phyloP scores from a whole-genome alignment of 139 green algal species.

The Volvox africanus region DNA sequence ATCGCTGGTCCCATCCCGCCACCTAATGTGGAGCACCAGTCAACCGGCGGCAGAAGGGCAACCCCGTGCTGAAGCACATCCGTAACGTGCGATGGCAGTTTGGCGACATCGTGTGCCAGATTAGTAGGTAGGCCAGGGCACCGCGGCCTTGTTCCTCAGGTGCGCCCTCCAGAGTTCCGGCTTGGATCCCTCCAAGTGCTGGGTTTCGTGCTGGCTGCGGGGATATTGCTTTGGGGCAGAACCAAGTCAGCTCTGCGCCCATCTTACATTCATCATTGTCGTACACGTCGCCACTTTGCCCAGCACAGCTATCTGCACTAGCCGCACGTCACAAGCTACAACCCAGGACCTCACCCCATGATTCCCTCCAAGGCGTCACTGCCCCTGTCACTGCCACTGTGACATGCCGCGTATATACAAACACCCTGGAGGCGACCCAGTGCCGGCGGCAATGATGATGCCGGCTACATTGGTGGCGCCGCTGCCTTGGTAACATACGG shows the following conservation, averaged over 20 bases:
- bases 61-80: slow-evolving; percentile 91
- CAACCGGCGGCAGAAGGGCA: slow-evolving; percentile 86
- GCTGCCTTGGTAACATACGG: not conserved
- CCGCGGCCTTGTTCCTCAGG: slow-evolving; percentile 85
- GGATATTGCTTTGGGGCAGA: no score
- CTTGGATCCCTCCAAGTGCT: no score
- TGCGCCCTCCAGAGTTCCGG: not conserved
- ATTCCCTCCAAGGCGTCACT: no score
- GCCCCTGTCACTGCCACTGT: no score
- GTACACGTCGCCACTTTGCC: no score
- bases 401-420: not conserved
- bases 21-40: slow-evolving; percentile 83
- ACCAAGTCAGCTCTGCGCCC: no score
- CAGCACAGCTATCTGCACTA: no score
- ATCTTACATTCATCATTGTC: no score
- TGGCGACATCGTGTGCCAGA: slow-evolving; percentile 86
- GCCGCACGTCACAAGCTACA: no score
- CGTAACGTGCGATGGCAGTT: slow-evolving; percentile 88
- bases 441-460: not conserved
- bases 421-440: not conserved
- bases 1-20: not conserved
- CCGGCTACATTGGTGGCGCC: not conserved
- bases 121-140: slow-evolving; percentile 79
- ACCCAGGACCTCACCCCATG: no score
- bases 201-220: no score